A percentile compares a stretch with the other conserved stretches of the same genome.
These are phyloP conservation scores for Neonothopanus nambi DNA, from an alignment of 1,284 basidiomycete genomes.

Conservation along the genomic window DNA sequence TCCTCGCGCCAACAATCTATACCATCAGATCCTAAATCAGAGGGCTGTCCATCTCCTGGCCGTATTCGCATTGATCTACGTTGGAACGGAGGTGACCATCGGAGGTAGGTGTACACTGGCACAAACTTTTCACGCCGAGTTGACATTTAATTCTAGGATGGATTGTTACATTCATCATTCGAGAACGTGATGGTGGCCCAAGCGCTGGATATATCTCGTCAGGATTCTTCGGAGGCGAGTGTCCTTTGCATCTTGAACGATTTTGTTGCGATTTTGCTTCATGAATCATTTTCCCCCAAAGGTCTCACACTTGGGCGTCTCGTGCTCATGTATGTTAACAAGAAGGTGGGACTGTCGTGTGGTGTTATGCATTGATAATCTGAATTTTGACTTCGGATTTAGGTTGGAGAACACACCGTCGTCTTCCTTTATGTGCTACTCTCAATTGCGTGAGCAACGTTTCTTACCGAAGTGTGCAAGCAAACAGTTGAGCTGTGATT, in stretches of 20 bases:
- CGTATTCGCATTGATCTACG: slow-evolving; percentile 44
- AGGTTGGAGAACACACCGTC: slow-evolving; percentile 44
- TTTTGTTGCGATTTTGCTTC: too few species aligned
- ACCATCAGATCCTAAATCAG: slow-evolving; percentile 39
- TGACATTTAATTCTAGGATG: slow-evolving; percentile 22
- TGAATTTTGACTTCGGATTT: too few species aligned
- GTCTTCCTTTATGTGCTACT: slow-evolving; percentile 41
- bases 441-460: slow-evolving; percentile 39
- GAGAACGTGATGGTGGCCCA: slow-evolving; percentile 29
- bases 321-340: slow-evolving; percentile 44
- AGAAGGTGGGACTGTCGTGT: slow-evolving; percentile 10
- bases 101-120: neutral
- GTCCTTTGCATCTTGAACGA: neutral
- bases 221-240: slow-evolving; percentile 30
- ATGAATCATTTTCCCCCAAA: neutral
- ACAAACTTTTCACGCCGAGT: slow-evolving; percentile 15
- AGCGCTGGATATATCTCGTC: slow-evolving; percentile 33
- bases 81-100: slow-evolving; percentile 30
- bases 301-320: slow-evolving; percentile 46
- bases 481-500: neutral
- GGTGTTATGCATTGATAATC: too few species aligned
- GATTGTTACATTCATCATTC: slow-evolving; percentile 36
- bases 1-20: slow-evolving; percentile 28
- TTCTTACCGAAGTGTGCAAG: neutral
- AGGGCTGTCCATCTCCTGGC: slow-evolving; percentile 42